These are phyloP conservation scores for Tetrahymena borealis DNA, from an alignment of 73 alveolate species.

Conservation along the genomic window DNA sequence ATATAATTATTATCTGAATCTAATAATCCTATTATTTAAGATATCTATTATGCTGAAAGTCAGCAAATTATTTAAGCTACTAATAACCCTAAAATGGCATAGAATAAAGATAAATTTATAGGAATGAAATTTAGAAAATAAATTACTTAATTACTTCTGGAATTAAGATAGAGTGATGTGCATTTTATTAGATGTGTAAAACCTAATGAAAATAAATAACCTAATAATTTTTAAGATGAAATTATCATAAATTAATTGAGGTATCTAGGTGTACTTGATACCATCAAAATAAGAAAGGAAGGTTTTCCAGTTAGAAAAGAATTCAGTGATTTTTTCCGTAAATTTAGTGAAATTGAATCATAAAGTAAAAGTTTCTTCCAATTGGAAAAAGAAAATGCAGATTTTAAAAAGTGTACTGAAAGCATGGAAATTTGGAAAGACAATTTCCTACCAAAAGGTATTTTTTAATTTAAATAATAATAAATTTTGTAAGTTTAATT, in stretches of 20 bases:
- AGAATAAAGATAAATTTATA: slow-evolving; percentile 41
- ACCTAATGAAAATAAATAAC: slow-evolving; percentile 83
- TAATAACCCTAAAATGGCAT: not conserved
- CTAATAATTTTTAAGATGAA: slow-evolving; percentile 52
- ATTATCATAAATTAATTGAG: slow-evolving; percentile 78
- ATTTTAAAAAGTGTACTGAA: slow-evolving; percentile 7
- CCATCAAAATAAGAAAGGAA: slow-evolving; percentile 83
- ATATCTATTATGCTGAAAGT: slow-evolving; percentile 55
- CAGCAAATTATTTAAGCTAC: slow-evolving; percentile 28
- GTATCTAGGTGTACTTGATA: slow-evolving; percentile 95
- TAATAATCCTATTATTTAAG: slow-evolving; percentile 27
- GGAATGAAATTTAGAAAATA: slow-evolving; percentile 82
- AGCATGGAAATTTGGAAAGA: not conserved
- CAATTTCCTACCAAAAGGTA: not conserved
- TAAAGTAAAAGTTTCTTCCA: not conserved
- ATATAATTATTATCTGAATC: not conserved
- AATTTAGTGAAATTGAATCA: slow-evolving; percentile 71
- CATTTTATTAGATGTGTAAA: slow-evolving; percentile 91
- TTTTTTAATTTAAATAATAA: too few species aligned
- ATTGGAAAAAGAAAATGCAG: slow-evolving; percentile 12
- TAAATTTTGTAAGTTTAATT: too few species aligned
- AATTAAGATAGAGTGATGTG: slow-evolving; percentile 77
- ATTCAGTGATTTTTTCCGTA: slow-evolving; percentile 69
- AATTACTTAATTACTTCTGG: slow-evolving; percentile 79
- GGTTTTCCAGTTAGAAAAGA: slow-evolving; percentile 86